Base-by-base conservation (phyloP, 164 flowering plant species). In the Dillenia turbinata region DNA sequence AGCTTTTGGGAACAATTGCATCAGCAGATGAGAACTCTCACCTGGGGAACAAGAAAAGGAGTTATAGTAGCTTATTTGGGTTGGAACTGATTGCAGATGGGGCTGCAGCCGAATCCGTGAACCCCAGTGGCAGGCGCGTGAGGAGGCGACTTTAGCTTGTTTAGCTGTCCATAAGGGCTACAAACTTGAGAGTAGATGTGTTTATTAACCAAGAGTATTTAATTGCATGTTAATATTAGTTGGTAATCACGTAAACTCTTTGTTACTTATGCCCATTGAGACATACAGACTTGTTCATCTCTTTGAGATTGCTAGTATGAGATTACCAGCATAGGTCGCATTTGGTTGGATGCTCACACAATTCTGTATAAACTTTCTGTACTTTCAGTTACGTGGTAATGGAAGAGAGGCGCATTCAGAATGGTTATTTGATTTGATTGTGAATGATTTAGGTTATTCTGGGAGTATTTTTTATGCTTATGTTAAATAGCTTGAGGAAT, bases 1-100 rank as follows among this genome's bases (percentile, higher is more conserved):
- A 88, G 73, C 73, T 91, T 71, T 72, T 91, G 65, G 78, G 75
- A 66, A 71, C 87, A 11, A 70, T 88, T 65, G 97, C 96, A 12
- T 73, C 78, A 17, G 88, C 71, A 15, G 90, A 85, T 48, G 86
- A 83, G 44, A 83, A 73, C 59, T 70, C 84, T 54, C 15, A 52
- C 14, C 59, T 49, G 14, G 47, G 67, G 52, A 69, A 79, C 61
- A 76, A 77, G 75, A 90, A 90, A 68, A 76, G 95, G 72, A 81
- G 81, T 56, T 72, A 79, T 60, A 83, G 82, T 79, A 83, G 84
- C 68, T 68, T 78, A 63, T 68, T 72, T 49, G 89, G 79, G 53
- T 67, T 75, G 51, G 81, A 80, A 63, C 62, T 79, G 33, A 74
- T 70, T 9, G 73, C 68, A 9, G 89, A 74, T 51, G 78, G 73